These are phyloP conservation scores for Aspergillus panamensis DNA, from an alignment of 495 filamentous ascomycete genomes.

Conservation along the genomic window DNA sequence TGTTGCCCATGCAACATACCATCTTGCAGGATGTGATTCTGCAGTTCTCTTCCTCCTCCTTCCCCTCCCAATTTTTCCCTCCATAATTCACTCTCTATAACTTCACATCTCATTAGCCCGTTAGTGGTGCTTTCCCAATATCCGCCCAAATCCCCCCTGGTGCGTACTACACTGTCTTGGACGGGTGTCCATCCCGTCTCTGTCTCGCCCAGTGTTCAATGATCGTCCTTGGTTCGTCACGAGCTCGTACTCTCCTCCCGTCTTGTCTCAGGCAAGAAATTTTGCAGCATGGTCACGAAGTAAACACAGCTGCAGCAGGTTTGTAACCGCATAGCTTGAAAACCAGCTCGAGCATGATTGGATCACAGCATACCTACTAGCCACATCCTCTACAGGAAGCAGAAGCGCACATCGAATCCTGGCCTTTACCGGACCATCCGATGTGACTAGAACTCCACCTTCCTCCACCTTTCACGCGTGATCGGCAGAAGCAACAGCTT, in stretches of 20 bases:
- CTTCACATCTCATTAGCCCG: neutral
- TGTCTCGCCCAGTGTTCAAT: slow-evolving; percentile 6
- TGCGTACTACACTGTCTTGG: neutral
- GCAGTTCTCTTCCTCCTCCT: neutral
- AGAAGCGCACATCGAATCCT: neutral
- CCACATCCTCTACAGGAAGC: neutral
- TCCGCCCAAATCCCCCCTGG: neutral
- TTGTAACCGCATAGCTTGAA: slow-evolving; percentile 1
- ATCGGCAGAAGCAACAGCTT: neutral
- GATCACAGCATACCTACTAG: neutral
- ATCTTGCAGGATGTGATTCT: slow-evolving; percentile 4
- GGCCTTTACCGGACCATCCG: neutral
- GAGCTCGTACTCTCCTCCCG: neutral
- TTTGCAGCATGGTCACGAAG: neutral
- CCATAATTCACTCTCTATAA: neutral
- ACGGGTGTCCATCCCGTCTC: neutral
- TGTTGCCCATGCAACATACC: slow-evolving; percentile 14
- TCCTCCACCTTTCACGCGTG: neutral
- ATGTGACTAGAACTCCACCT: neutral
- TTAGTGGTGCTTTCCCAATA: neutral
- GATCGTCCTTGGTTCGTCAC: slow-evolving; percentile 9
- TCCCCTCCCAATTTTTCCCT: neutral
- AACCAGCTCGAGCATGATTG: neutral
- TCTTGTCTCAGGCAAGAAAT: neutral
- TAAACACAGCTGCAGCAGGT: slow-evolving; percentile 3